A percentile compares a stretch with the other conserved stretches of the same genome.
phyloP scores from a whole-genome alignment of 208 protist genomes.

The Leishmania gerbilli region DNA sequence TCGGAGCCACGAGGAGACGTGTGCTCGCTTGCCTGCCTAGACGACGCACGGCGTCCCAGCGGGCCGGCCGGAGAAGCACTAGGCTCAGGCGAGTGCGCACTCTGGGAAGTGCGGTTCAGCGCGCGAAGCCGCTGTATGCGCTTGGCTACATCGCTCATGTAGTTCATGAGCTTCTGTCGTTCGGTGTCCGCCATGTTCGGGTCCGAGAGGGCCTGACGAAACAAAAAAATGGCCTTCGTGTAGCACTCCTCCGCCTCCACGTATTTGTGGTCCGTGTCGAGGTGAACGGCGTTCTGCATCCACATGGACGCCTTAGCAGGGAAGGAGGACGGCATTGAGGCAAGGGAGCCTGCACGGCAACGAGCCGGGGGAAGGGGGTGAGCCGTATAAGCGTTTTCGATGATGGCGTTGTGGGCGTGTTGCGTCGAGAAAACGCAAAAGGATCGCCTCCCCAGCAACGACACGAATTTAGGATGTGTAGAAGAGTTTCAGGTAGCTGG shows the following conservation, averaged over 20 bases:
- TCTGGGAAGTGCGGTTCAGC: constrained; percentile 10
- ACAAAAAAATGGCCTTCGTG: constrained; percentile 50
- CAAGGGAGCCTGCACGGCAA: not conserved
- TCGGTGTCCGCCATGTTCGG: constrained; percentile 35
- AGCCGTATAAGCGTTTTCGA: not conserved
- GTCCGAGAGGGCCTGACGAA: constrained; percentile 43
- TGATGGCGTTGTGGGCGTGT: not conserved
- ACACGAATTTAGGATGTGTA: constrained; percentile 7
- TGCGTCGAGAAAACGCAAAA: not conserved
- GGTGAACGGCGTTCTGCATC: constrained; percentile 59
- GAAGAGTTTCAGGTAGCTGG: constrained; percentile 5
- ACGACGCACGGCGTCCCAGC: constrained; percentile 4
- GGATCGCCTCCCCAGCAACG: not conserved
- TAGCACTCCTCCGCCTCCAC: constrained; percentile 78
- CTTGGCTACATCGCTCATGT: constrained; percentile 66
- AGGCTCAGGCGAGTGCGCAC: not conserved
- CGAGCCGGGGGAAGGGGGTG: not conserved
- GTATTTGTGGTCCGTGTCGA: constrained; percentile 48
- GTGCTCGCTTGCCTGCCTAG: constrained; percentile 1
- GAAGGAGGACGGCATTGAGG: constrained; percentile 24
- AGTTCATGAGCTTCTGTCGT: constrained; percentile 47
- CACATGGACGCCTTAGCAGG: constrained; percentile 25
- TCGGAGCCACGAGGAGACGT: constrained; percentile 2
- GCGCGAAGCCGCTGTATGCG: constrained; percentile 54
- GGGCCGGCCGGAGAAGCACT: constrained; percentile 7